phyloP scores from a whole-genome alignment of 2,329 filamentous ascomycete genomes.

The Calycina herbarum region DNA sequence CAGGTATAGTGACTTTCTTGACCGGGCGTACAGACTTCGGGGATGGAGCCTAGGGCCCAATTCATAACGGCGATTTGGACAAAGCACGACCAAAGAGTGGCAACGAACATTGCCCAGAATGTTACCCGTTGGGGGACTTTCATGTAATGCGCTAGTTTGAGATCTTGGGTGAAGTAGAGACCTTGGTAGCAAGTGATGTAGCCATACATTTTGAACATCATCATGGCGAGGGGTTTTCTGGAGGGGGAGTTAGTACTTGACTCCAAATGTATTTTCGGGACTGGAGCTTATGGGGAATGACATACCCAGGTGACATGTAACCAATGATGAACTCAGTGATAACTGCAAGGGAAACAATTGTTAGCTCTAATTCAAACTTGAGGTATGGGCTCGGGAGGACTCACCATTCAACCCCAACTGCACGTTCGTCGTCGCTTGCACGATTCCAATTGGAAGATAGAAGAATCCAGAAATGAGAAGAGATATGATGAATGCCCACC shows the following conservation, averaged over 20 bases:
- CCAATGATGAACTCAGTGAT: conserved; percentile 51
- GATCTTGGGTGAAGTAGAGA: conserved; percentile 48
- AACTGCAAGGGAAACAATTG: background rate
- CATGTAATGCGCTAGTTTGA: conserved; percentile 55
- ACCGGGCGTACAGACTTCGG: conserved; percentile 58
- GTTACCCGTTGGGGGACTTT: conserved; percentile 64
- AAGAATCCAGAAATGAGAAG: conserved; percentile 36
- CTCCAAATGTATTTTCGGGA: no score
- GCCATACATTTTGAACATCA: conserved; percentile 75
- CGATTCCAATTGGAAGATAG: conserved; percentile 41
- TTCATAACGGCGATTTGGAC: conserved; percentile 67
- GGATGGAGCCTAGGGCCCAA: conserved; percentile 59
- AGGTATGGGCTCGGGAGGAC: background rate
- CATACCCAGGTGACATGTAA: conserved; percentile 49
- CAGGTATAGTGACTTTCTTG: conserved; percentile 55
- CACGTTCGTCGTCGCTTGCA: conserved; percentile 50
- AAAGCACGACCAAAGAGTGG: conserved; percentile 65
- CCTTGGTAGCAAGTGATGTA: conserved; percentile 50
- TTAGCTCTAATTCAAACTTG: background rate
- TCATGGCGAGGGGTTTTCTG: conserved; percentile 64
- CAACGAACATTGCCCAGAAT: conserved; percentile 64
- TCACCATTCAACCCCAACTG: conserved; percentile 47
- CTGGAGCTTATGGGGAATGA: background rate
- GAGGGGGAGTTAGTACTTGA: background rate
- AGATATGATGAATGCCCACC: conserved; percentile 39